Evolutionary conservation across 169 alveolate genomes (phyloP).

Genomic region (Plasmodium malariae): DNA sequence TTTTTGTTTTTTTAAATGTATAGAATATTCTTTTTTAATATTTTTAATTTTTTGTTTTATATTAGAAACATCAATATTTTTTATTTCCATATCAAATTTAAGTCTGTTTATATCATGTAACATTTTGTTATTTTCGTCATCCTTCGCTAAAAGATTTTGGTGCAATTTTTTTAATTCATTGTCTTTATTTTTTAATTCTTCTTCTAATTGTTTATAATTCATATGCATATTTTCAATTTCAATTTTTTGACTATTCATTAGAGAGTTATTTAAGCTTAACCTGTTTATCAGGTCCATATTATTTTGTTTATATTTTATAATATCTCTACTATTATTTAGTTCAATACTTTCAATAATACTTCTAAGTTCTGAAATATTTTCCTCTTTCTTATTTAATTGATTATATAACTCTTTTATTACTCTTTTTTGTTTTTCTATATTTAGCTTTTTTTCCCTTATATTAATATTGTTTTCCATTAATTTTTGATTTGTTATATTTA

Average conservation of each 20-base stretch:
- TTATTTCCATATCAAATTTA: constrained; percentile 62
- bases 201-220: constrained; percentile 73
- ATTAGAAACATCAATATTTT: constrained; percentile 45
- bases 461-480: constrained; percentile 35
- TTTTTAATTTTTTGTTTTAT: constrained; percentile 39
- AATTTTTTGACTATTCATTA: constrained; percentile 61
- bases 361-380: constrained; percentile 28
- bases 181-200: constrained; percentile 69
- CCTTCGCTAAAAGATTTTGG: constrained; percentile 29
- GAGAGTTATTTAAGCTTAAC: constrained; percentile 49
- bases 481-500: constrained; percentile 33
- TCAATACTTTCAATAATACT: constrained; percentile 59
- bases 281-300: constrained; percentile 54
- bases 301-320: constrained; percentile 60
- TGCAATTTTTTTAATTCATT: constrained; percentile 67
- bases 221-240: constrained; percentile 77
- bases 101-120: constrained; percentile 46
- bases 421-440: constrained; percentile 69
- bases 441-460: constrained; percentile 46
- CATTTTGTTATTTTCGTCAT: constrained; percentile 65
- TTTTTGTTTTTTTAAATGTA: constrained; percentile 61
- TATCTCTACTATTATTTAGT: constrained; percentile 53
- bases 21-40: constrained; percentile 49
- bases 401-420: constrained; percentile 59
- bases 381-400: constrained; percentile 66